phyloP scores from a whole-genome alignment of 148 eudicot species.

The Persicaria maculosa region DNA sequence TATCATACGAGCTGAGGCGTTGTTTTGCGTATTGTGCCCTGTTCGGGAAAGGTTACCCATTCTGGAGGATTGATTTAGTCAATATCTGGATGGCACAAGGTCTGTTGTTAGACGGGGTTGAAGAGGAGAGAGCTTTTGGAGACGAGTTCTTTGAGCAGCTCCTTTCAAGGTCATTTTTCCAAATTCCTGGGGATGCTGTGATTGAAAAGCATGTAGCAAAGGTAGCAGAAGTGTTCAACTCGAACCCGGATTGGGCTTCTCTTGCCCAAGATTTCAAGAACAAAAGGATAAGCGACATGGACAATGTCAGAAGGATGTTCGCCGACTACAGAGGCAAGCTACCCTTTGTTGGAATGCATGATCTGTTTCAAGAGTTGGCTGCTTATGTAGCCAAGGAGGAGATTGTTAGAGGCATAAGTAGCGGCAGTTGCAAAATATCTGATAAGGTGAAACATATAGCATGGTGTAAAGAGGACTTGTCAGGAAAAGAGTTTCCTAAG shows the following conservation, averaged over 20 bases:
- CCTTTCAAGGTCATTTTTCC: slow-evolving; percentile 35
- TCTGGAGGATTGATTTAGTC: background rate
- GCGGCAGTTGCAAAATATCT: slow-evolving; percentile 16
- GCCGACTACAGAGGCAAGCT: slow-evolving; percentile 17
- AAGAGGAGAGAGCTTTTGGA: slow-evolving; percentile 11
- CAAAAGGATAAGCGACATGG: background rate
- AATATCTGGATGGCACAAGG: slow-evolving; percentile 22
- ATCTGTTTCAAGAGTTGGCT: slow-evolving; percentile 40
- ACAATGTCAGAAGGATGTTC: background rate
- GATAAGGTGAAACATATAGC: slow-evolving; percentile 21
- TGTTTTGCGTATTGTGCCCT: slow-evolving; percentile 17
- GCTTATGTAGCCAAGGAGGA: slow-evolving; percentile 31
- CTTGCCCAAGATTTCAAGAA: slow-evolving; percentile 1
- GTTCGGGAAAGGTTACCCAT: background rate
- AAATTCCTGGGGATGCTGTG: background rate
- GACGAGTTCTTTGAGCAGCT: slow-evolving; percentile 11
- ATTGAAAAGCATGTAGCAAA: background rate
- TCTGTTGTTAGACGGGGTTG: background rate
- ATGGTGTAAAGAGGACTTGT: slow-evolving; percentile 19
- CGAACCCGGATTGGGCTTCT: background rate
- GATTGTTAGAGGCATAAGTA: slow-evolving; percentile 20
- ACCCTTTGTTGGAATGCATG: slow-evolving; percentile 31
- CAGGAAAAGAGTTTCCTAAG: background rate
- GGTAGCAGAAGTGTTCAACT: background rate
- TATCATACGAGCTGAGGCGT: slow-evolving; percentile 19